These are phyloP conservation scores for Plasmopara halstedii DNA, from an alignment of 352 stramenopile species.

Conservation along the genomic window DNA sequence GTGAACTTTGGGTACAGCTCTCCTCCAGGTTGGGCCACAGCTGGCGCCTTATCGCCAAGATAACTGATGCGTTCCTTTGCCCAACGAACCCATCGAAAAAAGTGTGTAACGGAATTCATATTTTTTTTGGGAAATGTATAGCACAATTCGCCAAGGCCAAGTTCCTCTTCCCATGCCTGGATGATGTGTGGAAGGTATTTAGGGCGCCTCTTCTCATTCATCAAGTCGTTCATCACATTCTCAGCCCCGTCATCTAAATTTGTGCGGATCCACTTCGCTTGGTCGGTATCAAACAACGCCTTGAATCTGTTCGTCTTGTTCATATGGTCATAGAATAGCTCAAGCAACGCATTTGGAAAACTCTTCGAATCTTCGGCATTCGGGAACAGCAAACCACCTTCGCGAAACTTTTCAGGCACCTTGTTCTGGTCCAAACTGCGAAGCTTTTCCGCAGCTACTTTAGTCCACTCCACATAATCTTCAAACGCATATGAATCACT, in stretches of 20 bases:
- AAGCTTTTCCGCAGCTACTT: slow-evolving; percentile 51
- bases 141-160: slow-evolving; percentile 40
- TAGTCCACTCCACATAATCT: slow-evolving; percentile 59
- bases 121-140: slow-evolving; percentile 67
- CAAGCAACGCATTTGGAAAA: slow-evolving; percentile 60
- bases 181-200: slow-evolving; percentile 54
- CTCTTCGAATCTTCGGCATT: slow-evolving; percentile 33
- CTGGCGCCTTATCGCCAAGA: slow-evolving; percentile 42
- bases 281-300: slow-evolving; percentile 43
- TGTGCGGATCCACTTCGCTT: slow-evolving; percentile 57
- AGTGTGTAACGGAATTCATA: slow-evolving; percentile 56
- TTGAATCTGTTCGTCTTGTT: slow-evolving; percentile 52
- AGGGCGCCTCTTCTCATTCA: slow-evolving; percentile 28
- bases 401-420: slow-evolving; percentile 48
- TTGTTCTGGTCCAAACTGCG: slow-evolving; percentile 29
- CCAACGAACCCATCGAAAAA: slow-evolving; percentile 76
- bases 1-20: slow-evolving; percentile 62
- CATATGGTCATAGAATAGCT: slow-evolving; percentile 48
- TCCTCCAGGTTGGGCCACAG: slow-evolving; percentile 31
- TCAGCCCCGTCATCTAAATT: slow-evolving; percentile 24
- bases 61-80: slow-evolving; percentile 69
- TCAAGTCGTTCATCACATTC: slow-evolving; percentile 33
- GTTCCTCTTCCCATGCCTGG: slow-evolving; percentile 50
- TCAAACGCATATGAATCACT: slow-evolving; percentile 29
- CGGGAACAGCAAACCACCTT: slow-evolving; percentile 54